A percentile compares a stretch with the other conserved stretches of the same genome.
phyloP scores from a whole-genome alignment of 352 stramenopile genomes.

The Globisporangium splendens region DNA sequence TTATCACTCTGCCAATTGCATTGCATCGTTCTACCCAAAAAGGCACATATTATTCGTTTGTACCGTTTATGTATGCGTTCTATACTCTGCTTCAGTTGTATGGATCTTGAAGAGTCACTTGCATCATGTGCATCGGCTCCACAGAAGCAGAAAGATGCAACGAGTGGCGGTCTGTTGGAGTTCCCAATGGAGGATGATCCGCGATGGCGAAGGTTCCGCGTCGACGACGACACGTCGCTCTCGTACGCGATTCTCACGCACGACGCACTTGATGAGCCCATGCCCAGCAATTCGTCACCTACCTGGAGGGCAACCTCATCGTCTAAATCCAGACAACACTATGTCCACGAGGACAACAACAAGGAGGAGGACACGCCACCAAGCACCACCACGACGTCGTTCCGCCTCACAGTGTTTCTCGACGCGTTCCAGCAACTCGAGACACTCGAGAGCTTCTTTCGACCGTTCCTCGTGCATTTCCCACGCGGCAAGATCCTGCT shows the following conservation, averaged over 20 bases:
- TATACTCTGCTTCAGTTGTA: too few relatives aligned
- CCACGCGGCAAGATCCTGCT: constrained; percentile 61
- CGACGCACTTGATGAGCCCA: constrained; percentile 7
- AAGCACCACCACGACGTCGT: constrained; percentile 21
- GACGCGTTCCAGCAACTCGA: constrained; percentile 64
- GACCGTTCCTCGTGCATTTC: constrained; percentile 49
- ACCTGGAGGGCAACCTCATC: too few relatives aligned
- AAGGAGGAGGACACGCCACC: constrained; percentile 10
- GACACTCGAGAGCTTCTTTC: constrained; percentile 58
- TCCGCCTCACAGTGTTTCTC: constrained; percentile 63
- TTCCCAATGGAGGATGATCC: constrained; percentile 28
- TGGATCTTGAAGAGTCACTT: too few relatives aligned
- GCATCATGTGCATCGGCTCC: too few relatives aligned
- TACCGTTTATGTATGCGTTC: too few relatives aligned
- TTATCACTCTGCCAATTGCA: too few relatives aligned
- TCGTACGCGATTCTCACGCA: constrained; percentile 50
- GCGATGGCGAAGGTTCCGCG: constrained; percentile 34
- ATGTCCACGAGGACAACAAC: not conserved
- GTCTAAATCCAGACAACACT: not conserved
- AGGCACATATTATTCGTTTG: too few relatives aligned
- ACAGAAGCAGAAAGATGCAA: too few relatives aligned
- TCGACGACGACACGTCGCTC: constrained; percentile 42
- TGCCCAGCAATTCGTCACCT: not conserved
- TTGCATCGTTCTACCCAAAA: too few relatives aligned
- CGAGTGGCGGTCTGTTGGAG: constrained; percentile 16